Base-by-base conservation (phyloP, 257 asterid genomes). In the Gentiana macrophylla region DNA sequence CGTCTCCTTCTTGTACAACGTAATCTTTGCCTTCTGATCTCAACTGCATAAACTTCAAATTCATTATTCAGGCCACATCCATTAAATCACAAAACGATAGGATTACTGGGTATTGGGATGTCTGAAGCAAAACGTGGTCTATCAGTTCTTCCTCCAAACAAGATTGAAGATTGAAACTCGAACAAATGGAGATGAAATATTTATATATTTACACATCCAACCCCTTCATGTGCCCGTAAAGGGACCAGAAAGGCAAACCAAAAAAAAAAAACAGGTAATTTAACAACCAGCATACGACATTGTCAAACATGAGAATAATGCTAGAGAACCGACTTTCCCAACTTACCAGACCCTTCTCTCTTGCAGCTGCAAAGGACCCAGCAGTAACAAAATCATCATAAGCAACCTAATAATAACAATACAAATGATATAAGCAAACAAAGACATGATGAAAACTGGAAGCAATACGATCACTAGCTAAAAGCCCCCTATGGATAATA, bases 311-410 rank as follows among this genome's bases (percentile, higher is more conserved):
- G 34, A 4, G 0, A 2, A 48, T 11, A 44, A 12, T 13, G 4
- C 10, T 13, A 50, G 57, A 61, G 32, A 24, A 66, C 3, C 49
- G 62, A 44, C 60, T 10, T 41, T 41, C 9, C 55, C 55, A 53
- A 80, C 96, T 84, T 75, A 91, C 98, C 72, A 82, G 83, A 67
- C 97, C 98, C 78, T 91, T 91, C 74, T 91, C 98, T 74, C 98
- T 79, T n/a, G 98, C 95, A 11, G 94, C 83, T 12, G 93, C 64
- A 63, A 81, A 70, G 49, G 98, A 91, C 73, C 98, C 94, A 43
- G 95, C 95, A 55, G 86, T 72, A 57, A 91, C 93, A 77, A 83
- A 91, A 79, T 87, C 98, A 67, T 78, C 69, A 61, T 87, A 91
- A 36, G 85, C 94, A 77, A 91, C 98, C 98, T 91, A 35, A 70